Evolutionary conservation across 139 green algal species (phyloP), one percentile per base, ranked within the genome.

Genomic region (Chlorella vulgaris): DNA sequence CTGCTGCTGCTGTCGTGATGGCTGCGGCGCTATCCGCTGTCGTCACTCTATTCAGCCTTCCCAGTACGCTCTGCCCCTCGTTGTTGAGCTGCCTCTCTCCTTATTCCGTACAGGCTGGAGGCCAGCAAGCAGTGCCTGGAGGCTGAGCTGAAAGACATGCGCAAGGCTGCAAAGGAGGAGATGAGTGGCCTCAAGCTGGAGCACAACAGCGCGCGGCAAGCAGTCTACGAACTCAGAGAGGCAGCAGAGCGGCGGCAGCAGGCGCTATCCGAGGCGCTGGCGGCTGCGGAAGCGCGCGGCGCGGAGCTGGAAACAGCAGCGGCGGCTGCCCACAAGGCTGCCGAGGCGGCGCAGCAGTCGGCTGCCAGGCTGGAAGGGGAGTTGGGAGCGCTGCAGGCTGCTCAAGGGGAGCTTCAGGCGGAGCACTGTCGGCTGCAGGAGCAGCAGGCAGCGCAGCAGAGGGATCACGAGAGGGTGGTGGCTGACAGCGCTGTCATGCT

Each of bases 71-170:
- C n/a, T n/a, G n/a, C n/a, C n/a, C n/a, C n/a, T n/a, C n/a, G n/a
- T n/a, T n/a, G n/a, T n/a, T n/a, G n/a, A n/a, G n/a, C n/a, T n/a
- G n/a, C n/a, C n/a, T 43, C 15, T 24, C 7, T 42, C 31, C 42
- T 29, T 43, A 3, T 53, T 51, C 29, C 68, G 15, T 3, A 4
- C 53, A 79, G 73, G 73, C 53, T 79, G 73, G 73, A 79, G 35
- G 24, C 6, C 26, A 24, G 42, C 26, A 68, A 68, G 51, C 73
- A 69, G 73, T 33, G 89, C 40, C 38, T 92, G 63, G 91, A 96
- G 63, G 69, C 76, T 8, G 90, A 94, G 79, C 65, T 73, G 36
- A 67, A 93, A 79, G 89, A 94, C 62, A 51, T 91, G 80, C 86
- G 86, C 21, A 92, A 92, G 84, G 74, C 83, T 2, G 77, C 80